These are phyloP conservation scores for Ophiostoma tasmaniense DNA, from an alignment of 2,329 filamentous ascomycete species.

Conservation along the genomic window DNA sequence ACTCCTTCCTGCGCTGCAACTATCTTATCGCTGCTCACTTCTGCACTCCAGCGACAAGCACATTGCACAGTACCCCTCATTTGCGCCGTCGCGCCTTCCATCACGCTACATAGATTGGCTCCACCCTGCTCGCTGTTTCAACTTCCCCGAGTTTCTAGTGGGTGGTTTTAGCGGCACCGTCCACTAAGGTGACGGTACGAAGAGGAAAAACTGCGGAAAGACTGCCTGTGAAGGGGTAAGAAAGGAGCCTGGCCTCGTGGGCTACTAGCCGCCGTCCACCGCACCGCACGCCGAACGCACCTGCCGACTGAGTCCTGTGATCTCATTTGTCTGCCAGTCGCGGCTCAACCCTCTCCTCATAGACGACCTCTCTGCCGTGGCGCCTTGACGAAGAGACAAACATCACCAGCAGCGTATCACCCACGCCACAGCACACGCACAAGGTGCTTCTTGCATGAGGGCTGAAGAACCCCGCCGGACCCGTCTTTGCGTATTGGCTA, in stretches of 20 bases:
- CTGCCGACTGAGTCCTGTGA: not conserved
- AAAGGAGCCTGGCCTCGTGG: not conserved
- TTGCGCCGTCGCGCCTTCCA: conserved; percentile 2
- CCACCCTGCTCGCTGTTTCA: conserved; percentile 1
- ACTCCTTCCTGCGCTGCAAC: not conserved
- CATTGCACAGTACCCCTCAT: not conserved
- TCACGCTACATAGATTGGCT: not conserved
- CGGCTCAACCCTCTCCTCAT: not conserved
- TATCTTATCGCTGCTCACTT: not conserved
- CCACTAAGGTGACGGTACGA: not conserved
- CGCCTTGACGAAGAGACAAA: not conserved
- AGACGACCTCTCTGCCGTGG: not conserved
- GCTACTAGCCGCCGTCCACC: not conserved
- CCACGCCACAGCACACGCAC: not conserved
- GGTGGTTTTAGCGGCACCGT: not conserved
- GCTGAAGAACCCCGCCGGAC: not conserved
- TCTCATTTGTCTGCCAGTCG: not conserved
- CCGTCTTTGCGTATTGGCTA: not conserved
- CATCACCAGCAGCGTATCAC: not conserved
- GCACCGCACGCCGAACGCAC: not conserved
- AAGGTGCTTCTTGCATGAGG: not conserved
- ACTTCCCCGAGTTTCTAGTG: conserved; percentile 5
- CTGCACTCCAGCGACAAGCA: not conserved
- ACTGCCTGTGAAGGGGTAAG: not conserved
- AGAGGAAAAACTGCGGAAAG: conserved; percentile 7